A percentile compares a stretch with the other conserved stretches of the same genome.
Conservation (phyloP, 805 yeast genomes). For the Vanderwaltozyma tropicalis region DNA sequence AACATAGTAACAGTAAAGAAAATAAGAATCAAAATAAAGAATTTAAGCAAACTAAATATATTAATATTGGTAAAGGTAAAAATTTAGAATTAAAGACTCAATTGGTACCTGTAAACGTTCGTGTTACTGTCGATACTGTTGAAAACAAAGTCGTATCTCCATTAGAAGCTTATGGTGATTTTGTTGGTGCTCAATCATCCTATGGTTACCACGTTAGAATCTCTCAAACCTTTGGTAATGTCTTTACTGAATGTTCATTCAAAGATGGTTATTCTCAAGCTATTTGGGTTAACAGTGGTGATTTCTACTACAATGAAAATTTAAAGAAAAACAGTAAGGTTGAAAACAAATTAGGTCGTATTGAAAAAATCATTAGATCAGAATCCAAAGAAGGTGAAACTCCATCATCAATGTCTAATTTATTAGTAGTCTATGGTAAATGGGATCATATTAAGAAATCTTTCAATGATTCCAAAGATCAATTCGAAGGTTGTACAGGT, state of each 20-base stretch:
- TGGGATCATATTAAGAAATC: slow-evolving; percentile 45
- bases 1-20: slow-evolving; percentile 6
- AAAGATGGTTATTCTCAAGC: slow-evolving; percentile 63
- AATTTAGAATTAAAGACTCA: slow-evolving; percentile 47
- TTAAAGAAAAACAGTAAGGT: slow-evolving; percentile 15
- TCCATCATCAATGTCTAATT: slow-evolving; percentile 11
- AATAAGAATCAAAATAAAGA: slow-evolving; percentile 35
- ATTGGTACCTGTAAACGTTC: slow-evolving; percentile 63
- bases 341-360: slow-evolving; percentile 16
- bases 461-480: slow-evolving; percentile 42
- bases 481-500: slow-evolving; percentile 42
- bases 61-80: slow-evolving; percentile 60
- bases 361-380: slow-evolving; percentile 19
- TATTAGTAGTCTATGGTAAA: slow-evolving; percentile 53
- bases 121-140: slow-evolving; percentile 69
- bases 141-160: slow-evolving; percentile 60
- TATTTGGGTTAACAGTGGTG: slow-evolving; percentile 57
- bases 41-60: slow-evolving; percentile 55
- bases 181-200: slow-evolving; percentile 46
- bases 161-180: slow-evolving; percentile 52
- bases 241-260: slow-evolving; percentile 61
- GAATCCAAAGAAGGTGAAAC: not conserved
- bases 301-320: slow-evolving; percentile 37
- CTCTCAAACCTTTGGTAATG: slow-evolving; percentile 45
- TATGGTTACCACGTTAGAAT: slow-evolving; percentile 70